Conservation (phyloP, 768 basidiomycete genomes). For the Cystofilobasidium ferigula region DNA sequence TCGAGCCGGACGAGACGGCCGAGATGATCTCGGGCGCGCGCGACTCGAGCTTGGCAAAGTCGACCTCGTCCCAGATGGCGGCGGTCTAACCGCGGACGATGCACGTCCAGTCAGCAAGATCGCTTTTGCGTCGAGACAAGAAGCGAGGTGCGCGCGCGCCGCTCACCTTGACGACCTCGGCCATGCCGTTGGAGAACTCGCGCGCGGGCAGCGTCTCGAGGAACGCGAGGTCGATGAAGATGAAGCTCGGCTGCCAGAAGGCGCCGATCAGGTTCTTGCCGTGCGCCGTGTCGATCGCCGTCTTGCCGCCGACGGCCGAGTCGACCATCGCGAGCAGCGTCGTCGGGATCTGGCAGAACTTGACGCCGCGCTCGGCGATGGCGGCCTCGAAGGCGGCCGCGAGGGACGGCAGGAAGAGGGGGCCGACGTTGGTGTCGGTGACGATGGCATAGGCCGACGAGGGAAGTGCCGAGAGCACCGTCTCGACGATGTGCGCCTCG, state of each 20-base stretch:
- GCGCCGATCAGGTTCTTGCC: slow-evolving; percentile 98
- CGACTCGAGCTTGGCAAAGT: slow-evolving; percentile 80
- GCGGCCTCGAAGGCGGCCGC: slow-evolving; percentile 50
- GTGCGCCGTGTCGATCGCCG: slow-evolving; percentile 95
- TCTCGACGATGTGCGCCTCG: slow-evolving; percentile 56
- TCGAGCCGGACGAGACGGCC: slow-evolving; percentile 65
- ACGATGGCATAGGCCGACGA: slow-evolving; percentile 82
- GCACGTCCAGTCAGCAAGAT: not conserved
- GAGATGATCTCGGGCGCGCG: slow-evolving; percentile 68
- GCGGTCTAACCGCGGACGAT: slow-evolving; percentile 56
- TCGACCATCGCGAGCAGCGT: slow-evolving; percentile 98
- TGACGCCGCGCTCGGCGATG: slow-evolving; percentile 50
- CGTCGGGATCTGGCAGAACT: slow-evolving; percentile 90
- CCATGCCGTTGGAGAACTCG: slow-evolving; percentile 98
- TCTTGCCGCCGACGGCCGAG: slow-evolving; percentile 94
- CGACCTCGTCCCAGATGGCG: slow-evolving; percentile 91
- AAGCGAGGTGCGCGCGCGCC: not conserved
- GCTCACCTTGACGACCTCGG: slow-evolving; percentile 84
- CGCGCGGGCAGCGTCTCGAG: slow-evolving; percentile 80
- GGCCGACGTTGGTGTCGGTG: slow-evolving; percentile 83
- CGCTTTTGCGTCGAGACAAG: not conserved
- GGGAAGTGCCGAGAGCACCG: slow-evolving; percentile 56
- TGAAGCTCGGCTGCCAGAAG: slow-evolving; percentile 95
- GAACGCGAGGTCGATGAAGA: slow-evolving; percentile 95
- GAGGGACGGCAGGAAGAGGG: slow-evolving; percentile 61